These are phyloP conservation scores for Suillus hirtellus DNA, from an alignment of 768 basidiomycete species.

Conservation along the genomic window DNA sequence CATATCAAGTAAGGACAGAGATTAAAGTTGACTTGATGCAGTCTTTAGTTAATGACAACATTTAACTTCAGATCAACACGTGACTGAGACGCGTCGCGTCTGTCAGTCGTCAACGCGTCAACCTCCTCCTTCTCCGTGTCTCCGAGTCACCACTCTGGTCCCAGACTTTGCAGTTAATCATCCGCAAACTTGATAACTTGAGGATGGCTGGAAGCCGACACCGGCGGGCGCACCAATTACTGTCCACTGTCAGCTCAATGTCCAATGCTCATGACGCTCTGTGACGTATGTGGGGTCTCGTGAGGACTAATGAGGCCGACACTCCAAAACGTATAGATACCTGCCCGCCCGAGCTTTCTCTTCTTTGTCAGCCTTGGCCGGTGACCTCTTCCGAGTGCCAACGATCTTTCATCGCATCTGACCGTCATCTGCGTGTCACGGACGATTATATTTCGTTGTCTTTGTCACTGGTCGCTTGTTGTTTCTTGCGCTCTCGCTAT, in stretches of 20 bases:
- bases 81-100: not conserved
- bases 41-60: not conserved
- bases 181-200: not conserved
- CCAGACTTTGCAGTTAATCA: not conserved
- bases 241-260: not conserved
- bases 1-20: constrained; percentile 19
- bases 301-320: not conserved
- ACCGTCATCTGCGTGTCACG: not conserved
- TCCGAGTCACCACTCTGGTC: not conserved
- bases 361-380: constrained; percentile 3
- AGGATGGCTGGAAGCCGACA: not conserved
- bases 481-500: not conserved
- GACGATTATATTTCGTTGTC: not conserved
- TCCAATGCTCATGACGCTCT: not conserved
- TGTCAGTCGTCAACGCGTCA: not conserved
- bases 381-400: not conserved
- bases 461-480: not conserved
- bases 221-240: not conserved
- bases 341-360: not conserved
- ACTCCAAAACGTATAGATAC: not conserved
- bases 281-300: not conserved
- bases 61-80: not conserved
- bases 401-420: not conserved
- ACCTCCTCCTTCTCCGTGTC: not conserved
- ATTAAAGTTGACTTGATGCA: not conserved